phyloP scores from a whole-genome alignment of 1,139 yeast genomes.

The Taphrina wiesneri region DNA sequence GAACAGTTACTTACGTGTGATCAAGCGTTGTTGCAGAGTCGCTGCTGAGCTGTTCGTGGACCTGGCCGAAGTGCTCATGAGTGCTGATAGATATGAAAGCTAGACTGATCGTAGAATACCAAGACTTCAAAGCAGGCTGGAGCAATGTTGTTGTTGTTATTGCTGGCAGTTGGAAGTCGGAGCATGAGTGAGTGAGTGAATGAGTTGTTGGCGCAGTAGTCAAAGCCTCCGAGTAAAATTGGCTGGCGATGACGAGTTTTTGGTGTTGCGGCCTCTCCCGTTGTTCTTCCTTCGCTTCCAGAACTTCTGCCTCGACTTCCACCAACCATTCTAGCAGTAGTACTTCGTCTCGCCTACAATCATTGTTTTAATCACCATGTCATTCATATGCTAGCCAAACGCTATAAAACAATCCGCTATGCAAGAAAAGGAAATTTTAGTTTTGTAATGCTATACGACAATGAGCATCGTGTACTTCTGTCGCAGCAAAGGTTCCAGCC shows the following conservation, averaged over 20 bases:
- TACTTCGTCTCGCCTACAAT: neutral
- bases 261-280: neutral
- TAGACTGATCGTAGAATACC: too few species aligned
- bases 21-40: constrained; percentile 9
- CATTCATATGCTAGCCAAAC: neutral
- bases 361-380: too few species aligned
- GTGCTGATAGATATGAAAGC: neutral
- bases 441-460: constrained; percentile 27
- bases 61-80: constrained; percentile 8
- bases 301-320: too few species aligned
- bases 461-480: constrained; percentile 66
- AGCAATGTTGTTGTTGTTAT: neutral
- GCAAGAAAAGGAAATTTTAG: neutral
- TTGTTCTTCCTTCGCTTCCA: neutral
- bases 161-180: neutral
- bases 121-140: neutral
- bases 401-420: constrained; percentile 1
- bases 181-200: neutral
- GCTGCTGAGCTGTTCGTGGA: neutral
- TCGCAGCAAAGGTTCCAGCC: constrained; percentile 93
- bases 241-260: constrained; percentile 1
- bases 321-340: too few species aligned
- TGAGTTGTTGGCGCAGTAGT: neutral
- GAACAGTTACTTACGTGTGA: neutral
- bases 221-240: neutral